Base-by-base conservation (phyloP, 768 basidiomycete genomes). In the Podaxis sp. region DNA sequence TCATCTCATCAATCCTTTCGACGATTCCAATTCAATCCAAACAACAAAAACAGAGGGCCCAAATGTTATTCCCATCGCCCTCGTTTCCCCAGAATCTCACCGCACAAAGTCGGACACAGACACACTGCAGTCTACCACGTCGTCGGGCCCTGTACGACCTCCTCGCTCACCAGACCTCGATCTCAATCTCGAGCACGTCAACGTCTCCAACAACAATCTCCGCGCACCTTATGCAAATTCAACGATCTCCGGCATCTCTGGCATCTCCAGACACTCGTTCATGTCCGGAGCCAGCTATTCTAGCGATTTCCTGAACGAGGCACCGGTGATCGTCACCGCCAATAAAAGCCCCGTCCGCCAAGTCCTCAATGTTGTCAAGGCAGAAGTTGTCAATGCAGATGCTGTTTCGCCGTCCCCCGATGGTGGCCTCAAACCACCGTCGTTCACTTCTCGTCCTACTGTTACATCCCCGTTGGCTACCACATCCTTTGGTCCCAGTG, bases 51-150 rank as follows among this genome's bases (percentile, higher is more conserved):
- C 90, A 13, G 87, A 90, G 68, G 83, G 84, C 46, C 90, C 91
- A 23, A 93, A 93, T 65, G 91, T 92, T 64, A 93, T 93, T 61
- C 91, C 91, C 62, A 93, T 93, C 62, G 91, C 91, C 11, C 79
- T 93, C 46, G 87, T 93, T 37, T 74, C 87, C 23, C 83, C 88
- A 16, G 83, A 83, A 21, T 79, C 81, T 51, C 71, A 63, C 36
- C 76, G 72, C 73, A 42, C 70, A 71, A 7, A 64, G 63, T 23
- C 73, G 6, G 71, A 72, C 16, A 60, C 69, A 23, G 66, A 71
- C 56, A 65, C 67, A n/a, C 60, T 68, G 14, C 67, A 69, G 23
- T 72, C 76, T 37, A 71, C 72, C 28, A 70, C 70, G 9, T 79
- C 83, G 14, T 72, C 74, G 36, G 78, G 75, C 35, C 86, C 87